Evolutionary conservation across 345 rosid genomes (phyloP), one percentile per base, ranked within the genome.

Genomic region (Lepidium aucheri): DNA sequence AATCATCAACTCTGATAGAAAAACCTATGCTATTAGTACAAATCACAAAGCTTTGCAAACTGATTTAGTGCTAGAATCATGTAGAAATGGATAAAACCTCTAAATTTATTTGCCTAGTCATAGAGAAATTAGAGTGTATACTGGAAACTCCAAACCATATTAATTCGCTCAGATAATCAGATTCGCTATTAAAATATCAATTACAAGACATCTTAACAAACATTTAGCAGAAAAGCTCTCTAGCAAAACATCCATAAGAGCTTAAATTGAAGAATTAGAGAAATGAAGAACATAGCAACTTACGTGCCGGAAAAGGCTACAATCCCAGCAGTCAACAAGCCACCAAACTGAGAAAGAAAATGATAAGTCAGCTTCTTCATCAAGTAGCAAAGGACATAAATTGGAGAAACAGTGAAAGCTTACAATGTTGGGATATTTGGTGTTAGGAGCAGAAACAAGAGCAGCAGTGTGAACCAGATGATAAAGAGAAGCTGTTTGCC

Each of bases 401-500:
- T 0, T 49, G 18, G 16, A 16, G 58, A 44, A 14, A 43, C 20
- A 60, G 42, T 32, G 33, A 11, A 59, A 46, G 77, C 82, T 80
- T 68, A 94, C 97, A 68, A 85, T 63, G 64, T 81, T 73, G 14
- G 97, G 97, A 53, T 61, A 56, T 69, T 82, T 94, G 43, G 93
- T 83, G 66, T 60, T 39, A 20, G 97, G 99, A 44, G 95, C 91
- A 73, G 89, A 79, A 71, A 88, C 66, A 51, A 94, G 83, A 53
- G 97, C 95, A 16, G 93, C 93, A 13, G 95, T 94, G 74, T 94
- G 99, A 56, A 85, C 85, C 83, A 90, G 73, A 81, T 94, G 97
- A 78, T 90, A 94, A 43, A 89, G 76, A 17, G 99, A 90, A 40
- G 97, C 97, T 3, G 89, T 90, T 38, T 90, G 89, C 99, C 96